Evolutionary conservation across 441 rosid species (phyloP), one percentile per base, ranked within the genome.

Genomic region (Euphorbia schlechtendalii): DNA sequence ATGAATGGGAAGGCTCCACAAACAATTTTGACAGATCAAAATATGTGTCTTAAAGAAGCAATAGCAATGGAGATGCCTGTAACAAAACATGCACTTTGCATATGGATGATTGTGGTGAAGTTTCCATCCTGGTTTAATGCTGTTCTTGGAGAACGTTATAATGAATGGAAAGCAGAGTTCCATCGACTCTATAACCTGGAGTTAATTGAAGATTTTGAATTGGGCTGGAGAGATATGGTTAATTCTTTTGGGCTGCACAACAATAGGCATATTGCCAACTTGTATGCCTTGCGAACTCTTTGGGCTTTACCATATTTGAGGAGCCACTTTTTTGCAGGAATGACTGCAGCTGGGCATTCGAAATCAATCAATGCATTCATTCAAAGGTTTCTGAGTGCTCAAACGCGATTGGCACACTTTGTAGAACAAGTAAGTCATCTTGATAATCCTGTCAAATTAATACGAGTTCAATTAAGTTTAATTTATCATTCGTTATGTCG

Each of bases 51-150:
- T 64, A 93, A 93, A 83, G 99, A 93, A 72, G 99, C 93, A 62
- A 83, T 90, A 72, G 87, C 89, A 55, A 76, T 74, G 77, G 96
- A 90, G 77, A 87, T 88, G 88, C 96, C 94, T 54, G 61, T 79
- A 17, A 82, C 96, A 30, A 90, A 90, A 78, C 97, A 93, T 74
- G 92, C 96, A 40, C 92, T 88, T 59, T 90, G 97, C 84, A 87
- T 93, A 76, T 93, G 99, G 99, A 84, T 90, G 96, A 83, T 90
- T 60, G 87, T 88, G 69, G 96, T 83, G n/a, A 93, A 93, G 76
- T 93, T 93, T 66, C 95, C 99, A 27, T 88, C 96, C 48, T 93
- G 99, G 93, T 90, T 90, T 77, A 88, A 88, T 73, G 95, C 93
- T 76, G 86, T 84, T 73, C 81, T 93, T 45, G 97, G 97, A 22